These are phyloP conservation scores for Pseudocercospora musae DNA, from an alignment of 2,329 filamentous ascomycete species.

Conservation along the genomic window DNA sequence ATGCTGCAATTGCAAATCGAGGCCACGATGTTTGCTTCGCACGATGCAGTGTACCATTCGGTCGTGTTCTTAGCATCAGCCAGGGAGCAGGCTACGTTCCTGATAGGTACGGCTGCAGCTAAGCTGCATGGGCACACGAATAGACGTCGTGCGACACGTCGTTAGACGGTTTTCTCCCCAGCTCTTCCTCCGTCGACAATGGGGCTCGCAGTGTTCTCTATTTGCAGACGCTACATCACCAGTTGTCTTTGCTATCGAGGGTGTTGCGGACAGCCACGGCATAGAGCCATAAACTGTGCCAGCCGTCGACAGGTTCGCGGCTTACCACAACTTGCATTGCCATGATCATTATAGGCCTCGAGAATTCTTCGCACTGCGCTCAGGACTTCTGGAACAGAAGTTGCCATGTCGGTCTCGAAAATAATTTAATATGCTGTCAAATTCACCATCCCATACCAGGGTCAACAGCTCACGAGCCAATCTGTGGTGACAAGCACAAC, in stretches of 20 bases:
- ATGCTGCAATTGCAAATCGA: neutral
- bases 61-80: neutral
- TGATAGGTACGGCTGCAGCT: neutral
- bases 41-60: neutral
- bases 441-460: neutral
- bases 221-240: neutral
- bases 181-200: no score
- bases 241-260: neutral
- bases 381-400: neutral
- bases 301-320: no score
- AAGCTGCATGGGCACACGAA: neutral
- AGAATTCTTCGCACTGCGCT: no score
- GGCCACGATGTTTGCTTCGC: neutral
- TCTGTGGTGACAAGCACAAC: neutral
- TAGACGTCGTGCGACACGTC: neutral
- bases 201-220: neutral
- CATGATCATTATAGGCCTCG: no score
- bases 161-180: neutral
- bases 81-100: no score
- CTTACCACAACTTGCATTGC: no score
- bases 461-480: neutral
- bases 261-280: neutral
- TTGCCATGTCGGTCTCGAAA: neutral
- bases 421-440: neutral
- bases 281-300: no score